Conservation (phyloP, 305 asterid species). For the Solanum hybrid region DNA sequence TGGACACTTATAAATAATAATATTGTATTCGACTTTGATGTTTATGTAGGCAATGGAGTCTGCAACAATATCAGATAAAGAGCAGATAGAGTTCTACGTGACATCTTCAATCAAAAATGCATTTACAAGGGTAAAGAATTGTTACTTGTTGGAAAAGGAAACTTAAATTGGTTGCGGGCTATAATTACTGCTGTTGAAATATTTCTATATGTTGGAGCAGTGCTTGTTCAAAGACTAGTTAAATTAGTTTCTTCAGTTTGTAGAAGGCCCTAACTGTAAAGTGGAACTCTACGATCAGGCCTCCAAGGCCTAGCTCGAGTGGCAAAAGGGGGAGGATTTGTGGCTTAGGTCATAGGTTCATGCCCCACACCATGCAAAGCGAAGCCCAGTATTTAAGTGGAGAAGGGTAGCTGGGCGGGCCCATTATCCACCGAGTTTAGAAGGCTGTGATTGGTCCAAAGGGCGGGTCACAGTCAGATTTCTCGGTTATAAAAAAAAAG, state of each 20-base stretch:
- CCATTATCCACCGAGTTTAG: not conserved
- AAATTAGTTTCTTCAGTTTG: not conserved
- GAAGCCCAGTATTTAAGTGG: not conserved
- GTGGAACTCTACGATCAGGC: not conserved
- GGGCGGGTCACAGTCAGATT: not conserved
- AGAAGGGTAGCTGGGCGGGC: not conserved
- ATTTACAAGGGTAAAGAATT: constrained; percentile 53
- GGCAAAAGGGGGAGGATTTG: not conserved
- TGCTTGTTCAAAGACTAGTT: not conserved
- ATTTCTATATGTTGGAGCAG: not conserved
- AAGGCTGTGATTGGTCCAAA: not conserved
- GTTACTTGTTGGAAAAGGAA: not conserved
- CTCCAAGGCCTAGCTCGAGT: not conserved
- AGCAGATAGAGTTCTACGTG: constrained; percentile 82
- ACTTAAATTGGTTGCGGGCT: not conserved
- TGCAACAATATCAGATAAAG: constrained; percentile 51
- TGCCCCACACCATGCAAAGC: not conserved
- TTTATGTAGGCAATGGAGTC: constrained; percentile 61
- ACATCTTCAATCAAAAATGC: constrained; percentile 80
- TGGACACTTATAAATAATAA: not conserved
- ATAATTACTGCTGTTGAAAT: not conserved
- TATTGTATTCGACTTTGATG: not conserved
- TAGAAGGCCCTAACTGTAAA: not conserved
- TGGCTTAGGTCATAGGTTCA: not conserved
- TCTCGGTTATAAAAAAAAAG: not conserved